Conservation (phyloP, 768 basidiomycete species). For the Russula sp. region DNA sequence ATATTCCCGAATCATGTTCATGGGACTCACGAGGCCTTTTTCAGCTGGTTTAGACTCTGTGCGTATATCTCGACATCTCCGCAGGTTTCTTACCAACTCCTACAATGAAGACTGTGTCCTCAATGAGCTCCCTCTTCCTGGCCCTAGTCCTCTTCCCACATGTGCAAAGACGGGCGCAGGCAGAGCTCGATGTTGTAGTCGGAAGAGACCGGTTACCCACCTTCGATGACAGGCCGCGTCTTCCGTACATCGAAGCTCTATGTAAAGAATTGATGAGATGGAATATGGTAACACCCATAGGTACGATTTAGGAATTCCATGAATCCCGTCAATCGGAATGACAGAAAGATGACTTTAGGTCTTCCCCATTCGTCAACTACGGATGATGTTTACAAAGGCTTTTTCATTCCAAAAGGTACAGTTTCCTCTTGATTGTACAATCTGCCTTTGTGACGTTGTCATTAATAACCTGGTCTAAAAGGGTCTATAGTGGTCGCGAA, state of each 20-base stretch:
- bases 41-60: conserved; percentile 18
- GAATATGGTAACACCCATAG: neutral
- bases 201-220: conserved; percentile 34
- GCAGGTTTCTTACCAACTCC: neutral
- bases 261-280: neutral
- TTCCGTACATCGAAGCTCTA: neutral
- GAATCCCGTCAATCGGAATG: neutral
- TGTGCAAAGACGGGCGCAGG: conserved; percentile 27
- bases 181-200: conserved; percentile 34
- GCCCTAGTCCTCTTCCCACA: conserved; percentile 13
- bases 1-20: neutral
- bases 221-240: conserved; percentile 30
- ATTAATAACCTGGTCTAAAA: neutral
- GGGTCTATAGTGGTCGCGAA: conserved; percentile 10
- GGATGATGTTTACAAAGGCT: conserved; percentile 17
- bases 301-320: neutral
- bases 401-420: conserved; percentile 23
- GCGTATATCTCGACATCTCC: neutral
- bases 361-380: neutral
- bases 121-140: conserved; percentile 9
- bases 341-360: neutral
- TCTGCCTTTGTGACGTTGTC: neutral
- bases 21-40: neutral
- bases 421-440: neutral
- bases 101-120: conserved; percentile 8